These are phyloP conservation scores for Scedosporium dehoogii DNA, from an alignment of 2,329 filamentous ascomycete genomes.

Conservation along the genomic window DNA sequence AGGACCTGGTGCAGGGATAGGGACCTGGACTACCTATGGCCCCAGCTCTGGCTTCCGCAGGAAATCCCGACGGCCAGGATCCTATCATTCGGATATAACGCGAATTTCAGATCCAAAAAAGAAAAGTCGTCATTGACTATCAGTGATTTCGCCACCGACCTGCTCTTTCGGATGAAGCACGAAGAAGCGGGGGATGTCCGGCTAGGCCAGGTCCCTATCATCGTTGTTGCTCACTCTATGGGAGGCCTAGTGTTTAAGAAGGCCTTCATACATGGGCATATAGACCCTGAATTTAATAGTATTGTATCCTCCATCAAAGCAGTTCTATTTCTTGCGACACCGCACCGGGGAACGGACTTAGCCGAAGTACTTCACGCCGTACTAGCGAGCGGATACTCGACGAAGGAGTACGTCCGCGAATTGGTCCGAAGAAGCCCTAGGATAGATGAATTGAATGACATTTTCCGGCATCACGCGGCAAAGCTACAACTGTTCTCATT, in stretches of 20 bases:
- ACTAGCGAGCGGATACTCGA: neutral
- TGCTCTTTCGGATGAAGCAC: constrained; percentile 3
- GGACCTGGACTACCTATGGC: constrained; percentile 13
- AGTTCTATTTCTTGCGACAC: neutral
- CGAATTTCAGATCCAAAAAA: constrained; percentile 11
- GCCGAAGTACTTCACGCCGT: neutral
- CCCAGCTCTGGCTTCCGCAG: constrained; percentile 12
- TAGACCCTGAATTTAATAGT: neutral
- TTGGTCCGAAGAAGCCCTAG: neutral
- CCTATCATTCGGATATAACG: constrained; percentile 17
- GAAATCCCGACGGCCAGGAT: constrained; percentile 12
- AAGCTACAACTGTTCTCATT: neutral
- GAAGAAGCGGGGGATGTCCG: neutral
- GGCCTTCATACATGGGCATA: neutral
- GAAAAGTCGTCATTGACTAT: constrained; percentile 9
- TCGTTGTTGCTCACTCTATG: neutral
- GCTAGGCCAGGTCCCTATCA: neutral
- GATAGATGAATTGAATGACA: neutral
- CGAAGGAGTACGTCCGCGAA: neutral
- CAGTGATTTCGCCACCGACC: constrained; percentile 15
- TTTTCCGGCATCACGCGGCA: neutral
- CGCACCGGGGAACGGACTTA: neutral
- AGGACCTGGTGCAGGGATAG: constrained; percentile 14
- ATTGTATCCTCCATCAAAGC: neutral
- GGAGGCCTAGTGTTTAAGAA: constrained; percentile 1